phyloP scores from a whole-genome alignment of 1,284 basidiomycete genomes.

The Ustilago lituana region DNA sequence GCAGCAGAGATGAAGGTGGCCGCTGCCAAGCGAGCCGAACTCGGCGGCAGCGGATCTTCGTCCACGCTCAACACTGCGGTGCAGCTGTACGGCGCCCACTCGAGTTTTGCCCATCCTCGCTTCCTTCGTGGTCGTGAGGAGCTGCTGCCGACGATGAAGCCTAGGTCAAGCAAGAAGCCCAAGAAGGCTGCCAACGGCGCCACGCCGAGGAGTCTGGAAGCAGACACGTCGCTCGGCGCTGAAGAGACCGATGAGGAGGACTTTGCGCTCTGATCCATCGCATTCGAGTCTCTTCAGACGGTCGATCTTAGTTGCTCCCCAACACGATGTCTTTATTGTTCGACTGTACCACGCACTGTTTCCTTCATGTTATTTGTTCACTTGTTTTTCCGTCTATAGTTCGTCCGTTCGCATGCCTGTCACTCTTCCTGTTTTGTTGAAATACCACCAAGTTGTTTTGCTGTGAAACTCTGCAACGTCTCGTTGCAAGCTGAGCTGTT shows the following conservation, averaged over 20 bases:
- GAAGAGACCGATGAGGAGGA: conserved; percentile 56
- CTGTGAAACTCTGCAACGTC: too few species aligned
- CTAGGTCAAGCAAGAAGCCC: conserved; percentile 64
- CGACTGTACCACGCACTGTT: not conserved
- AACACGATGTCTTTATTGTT: too few species aligned
- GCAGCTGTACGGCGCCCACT: conserved; percentile 64
- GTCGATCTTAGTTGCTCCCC: too few species aligned
- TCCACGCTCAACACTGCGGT: conserved; percentile 59
- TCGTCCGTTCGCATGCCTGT: too few species aligned
- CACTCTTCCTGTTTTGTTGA: too few species aligned
- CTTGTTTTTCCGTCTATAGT: too few species aligned
- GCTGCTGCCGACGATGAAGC: conserved; percentile 65
- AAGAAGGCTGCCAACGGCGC: conserved; percentile 46
- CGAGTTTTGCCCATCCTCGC: conserved; percentile 64
- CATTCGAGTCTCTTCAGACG: too few species aligned
- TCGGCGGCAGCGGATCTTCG: conserved; percentile 13
- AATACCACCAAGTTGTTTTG: not conserved
- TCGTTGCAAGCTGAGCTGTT: too few species aligned
- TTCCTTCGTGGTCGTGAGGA: conserved; percentile 62
- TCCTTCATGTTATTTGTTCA: not conserved
- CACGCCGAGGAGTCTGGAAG: conserved; percentile 22
- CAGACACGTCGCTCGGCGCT: conserved; percentile 25
- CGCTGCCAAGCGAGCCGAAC: conserved; percentile 33
- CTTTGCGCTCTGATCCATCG: conserved; percentile 30
- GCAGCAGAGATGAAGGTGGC: conserved; percentile 59